Evolutionary conservation across 208 protist species (phyloP).

Genomic region (Sergeia podlipaevii): DNA sequence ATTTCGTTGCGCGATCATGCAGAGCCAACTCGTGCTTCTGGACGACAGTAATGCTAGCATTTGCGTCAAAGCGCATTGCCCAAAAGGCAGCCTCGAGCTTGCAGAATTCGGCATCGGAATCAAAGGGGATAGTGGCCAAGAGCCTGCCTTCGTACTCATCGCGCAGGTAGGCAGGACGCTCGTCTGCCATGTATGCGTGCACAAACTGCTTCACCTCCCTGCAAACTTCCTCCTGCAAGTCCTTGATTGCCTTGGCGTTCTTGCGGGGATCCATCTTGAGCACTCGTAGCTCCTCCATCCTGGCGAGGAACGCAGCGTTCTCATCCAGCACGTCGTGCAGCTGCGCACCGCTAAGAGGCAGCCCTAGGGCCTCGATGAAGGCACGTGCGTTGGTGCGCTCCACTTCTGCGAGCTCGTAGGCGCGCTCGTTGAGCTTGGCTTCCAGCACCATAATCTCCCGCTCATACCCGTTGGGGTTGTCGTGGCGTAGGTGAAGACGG

Average conservation of each 20-base stretch:
- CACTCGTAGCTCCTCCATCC: slow-evolving; percentile 55
- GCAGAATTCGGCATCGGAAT: slow-evolving; percentile 32
- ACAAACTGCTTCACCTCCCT: slow-evolving; percentile 23
- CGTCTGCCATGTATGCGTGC: slow-evolving; percentile 3
- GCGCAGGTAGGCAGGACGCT: slow-evolving; percentile 23
- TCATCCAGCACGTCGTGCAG: slow-evolving; percentile 59
- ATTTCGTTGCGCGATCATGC: slow-evolving; percentile 16
- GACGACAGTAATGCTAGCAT: slow-evolving; percentile 16
- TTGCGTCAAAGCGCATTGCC: slow-evolving; percentile 35
- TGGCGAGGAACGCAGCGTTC: slow-evolving; percentile 39
- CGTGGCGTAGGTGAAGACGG: slow-evolving; percentile 19
- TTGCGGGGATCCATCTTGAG: slow-evolving; percentile 40
- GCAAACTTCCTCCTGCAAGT: slow-evolving; percentile 52
- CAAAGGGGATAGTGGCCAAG: slow-evolving; percentile 22
- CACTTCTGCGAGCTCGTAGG: slow-evolving; percentile 22
- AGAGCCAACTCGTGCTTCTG: slow-evolving; percentile 21
- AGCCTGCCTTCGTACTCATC: slow-evolving; percentile 42
- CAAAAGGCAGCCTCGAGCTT: slow-evolving; percentile 34
- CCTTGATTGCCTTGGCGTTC: slow-evolving; percentile 39
- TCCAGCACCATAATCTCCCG: slow-evolving; percentile 26
- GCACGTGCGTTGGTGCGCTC: slow-evolving; percentile 30
- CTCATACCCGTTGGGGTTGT: slow-evolving; percentile 23
- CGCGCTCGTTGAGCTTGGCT: slow-evolving; percentile 25
- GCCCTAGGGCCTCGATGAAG: slow-evolving; percentile 51
- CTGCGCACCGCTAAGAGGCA: slow-evolving; percentile 33